Percentiles rank a stretch among this genome's conserved stretches.
These are phyloP conservation scores for Phytophthora cryptogea DNA, from an alignment of 352 stramenopile species.

Conservation along the genomic window DNA sequence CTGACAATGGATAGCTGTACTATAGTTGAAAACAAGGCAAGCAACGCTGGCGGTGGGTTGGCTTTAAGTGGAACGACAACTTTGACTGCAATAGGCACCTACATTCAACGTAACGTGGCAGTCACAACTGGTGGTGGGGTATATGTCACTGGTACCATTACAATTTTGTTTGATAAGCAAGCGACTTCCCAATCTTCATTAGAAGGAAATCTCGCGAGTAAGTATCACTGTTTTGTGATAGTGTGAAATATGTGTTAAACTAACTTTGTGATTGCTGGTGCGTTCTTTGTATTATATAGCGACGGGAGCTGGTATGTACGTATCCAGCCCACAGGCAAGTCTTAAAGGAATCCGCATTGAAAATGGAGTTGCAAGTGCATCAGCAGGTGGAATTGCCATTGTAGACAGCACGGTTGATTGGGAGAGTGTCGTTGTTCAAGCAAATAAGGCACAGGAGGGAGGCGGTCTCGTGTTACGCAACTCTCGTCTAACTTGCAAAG, in stretches of 20 bases:
- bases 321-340: conserved; percentile 19
- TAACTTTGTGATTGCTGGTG: background rate
- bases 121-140: conserved; percentile 21
- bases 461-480: conserved; percentile 25
- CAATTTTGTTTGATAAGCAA: conserved; percentile 15
- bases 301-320: conserved; percentile 38
- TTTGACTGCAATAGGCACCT: conserved; percentile 6
- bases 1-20: conserved; percentile 18
- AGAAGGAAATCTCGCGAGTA: conserved; percentile 35
- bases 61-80: conserved; percentile 11
- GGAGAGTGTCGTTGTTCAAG: conserved; percentile 22
- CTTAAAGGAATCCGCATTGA: conserved; percentile 12
- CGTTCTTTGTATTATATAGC: conserved; percentile 15
- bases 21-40: conserved; percentile 19
- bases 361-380: conserved; percentile 17
- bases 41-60: conserved; percentile 20
- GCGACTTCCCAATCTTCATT: conserved; percentile 11
- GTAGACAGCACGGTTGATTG: conserved; percentile 25
- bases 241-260: too few species aligned
- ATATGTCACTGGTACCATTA: conserved; percentile 17
- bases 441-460: conserved; percentile 22
- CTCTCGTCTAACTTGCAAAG: conserved; percentile 18
- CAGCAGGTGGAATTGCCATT: conserved; percentile 28
- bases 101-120: conserved; percentile 17
- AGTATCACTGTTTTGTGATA: background rate